phyloP scores from a whole-genome alignment of 2,329 filamentous ascomycete genomes.

The Colletotrichum chlorophyti region DNA sequence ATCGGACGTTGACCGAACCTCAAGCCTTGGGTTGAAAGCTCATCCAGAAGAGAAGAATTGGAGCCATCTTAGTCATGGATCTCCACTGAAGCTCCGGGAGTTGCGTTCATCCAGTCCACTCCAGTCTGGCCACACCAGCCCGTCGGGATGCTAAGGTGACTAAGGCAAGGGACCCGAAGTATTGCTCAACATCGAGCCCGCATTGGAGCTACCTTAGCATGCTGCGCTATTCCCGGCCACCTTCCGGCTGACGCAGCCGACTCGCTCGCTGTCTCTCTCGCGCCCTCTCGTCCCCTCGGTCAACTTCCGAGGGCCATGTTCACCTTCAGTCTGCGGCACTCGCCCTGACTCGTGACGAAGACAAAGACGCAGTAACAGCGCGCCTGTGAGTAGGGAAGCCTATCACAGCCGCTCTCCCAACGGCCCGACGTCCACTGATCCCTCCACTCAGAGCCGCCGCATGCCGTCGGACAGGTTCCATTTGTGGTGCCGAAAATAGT shows the following conservation, averaged over 20 bases:
- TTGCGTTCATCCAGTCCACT: constrained; percentile 23
- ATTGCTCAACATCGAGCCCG: neutral
- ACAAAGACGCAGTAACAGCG: too few species aligned
- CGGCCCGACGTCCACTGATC: constrained; percentile 3
- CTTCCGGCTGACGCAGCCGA: neutral
- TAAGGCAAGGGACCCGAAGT: constrained; percentile 4
- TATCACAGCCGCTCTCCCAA: too few species aligned
- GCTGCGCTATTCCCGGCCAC: neutral
- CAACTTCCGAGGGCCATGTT: constrained; percentile 23
- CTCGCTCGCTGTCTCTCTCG: constrained; percentile 1
- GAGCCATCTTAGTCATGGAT: constrained; percentile 17
- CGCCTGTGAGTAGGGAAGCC: too few species aligned
- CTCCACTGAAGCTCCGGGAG: constrained; percentile 13
- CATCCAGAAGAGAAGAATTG: neutral
- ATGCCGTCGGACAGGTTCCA: constrained; percentile 17
- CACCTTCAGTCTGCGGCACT: neutral
- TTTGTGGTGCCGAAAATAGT: constrained; percentile 9
- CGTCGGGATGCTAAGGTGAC: neutral
- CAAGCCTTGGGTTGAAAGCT: neutral
- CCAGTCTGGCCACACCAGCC: neutral
- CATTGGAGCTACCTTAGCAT: neutral
- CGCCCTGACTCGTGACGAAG: constrained; percentile 23
- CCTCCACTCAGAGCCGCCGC: constrained; percentile 4
- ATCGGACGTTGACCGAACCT: constrained; percentile 27
- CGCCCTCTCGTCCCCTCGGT: constrained; percentile 12